These are phyloP conservation scores for Gillenia trifoliata DNA, from an alignment of 306 rosid species.

Conservation along the genomic window DNA sequence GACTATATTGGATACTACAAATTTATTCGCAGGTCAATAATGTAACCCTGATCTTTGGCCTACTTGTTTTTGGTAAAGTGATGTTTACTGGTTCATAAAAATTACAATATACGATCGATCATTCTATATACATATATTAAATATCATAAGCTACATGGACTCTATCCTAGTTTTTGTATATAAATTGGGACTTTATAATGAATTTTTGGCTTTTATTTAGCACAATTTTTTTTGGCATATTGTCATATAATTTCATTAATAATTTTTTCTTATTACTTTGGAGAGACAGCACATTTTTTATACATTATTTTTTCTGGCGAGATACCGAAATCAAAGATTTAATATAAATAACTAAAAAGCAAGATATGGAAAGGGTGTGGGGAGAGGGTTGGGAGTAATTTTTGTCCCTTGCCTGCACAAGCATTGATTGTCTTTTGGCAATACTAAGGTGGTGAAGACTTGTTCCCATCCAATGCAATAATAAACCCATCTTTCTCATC, in stretches of 20 bases:
- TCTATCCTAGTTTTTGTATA: too few relatives aligned
- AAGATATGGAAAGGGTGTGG: constrained; percentile 14
- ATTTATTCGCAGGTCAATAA: not conserved
- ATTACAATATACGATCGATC: not conserved
- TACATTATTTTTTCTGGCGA: not conserved
- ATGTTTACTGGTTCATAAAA: not conserved
- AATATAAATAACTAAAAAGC: not conserved
- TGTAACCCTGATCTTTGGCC: not conserved
- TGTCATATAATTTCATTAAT: too few relatives aligned
- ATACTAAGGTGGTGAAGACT: constrained; percentile 17
- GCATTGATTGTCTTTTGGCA: constrained; percentile 44
- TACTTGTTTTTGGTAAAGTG: not conserved
- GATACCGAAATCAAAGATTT: not conserved
- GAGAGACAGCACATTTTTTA: not conserved
- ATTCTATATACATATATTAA: too few relatives aligned
- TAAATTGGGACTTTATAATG: not conserved
- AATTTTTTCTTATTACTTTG: too few relatives aligned
- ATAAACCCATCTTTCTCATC: not conserved
- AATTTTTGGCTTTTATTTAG: too few relatives aligned
- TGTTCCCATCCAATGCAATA: not conserved
- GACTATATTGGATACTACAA: not conserved
- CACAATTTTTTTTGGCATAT: too few relatives aligned
- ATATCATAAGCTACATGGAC: not conserved
- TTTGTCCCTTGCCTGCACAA: constrained; percentile 38
- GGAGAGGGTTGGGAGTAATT: constrained; percentile 17